These are phyloP conservation scores for Globisporangium paddicum DNA, from an alignment of 352 stramenopile genomes.

Conservation along the genomic window DNA sequence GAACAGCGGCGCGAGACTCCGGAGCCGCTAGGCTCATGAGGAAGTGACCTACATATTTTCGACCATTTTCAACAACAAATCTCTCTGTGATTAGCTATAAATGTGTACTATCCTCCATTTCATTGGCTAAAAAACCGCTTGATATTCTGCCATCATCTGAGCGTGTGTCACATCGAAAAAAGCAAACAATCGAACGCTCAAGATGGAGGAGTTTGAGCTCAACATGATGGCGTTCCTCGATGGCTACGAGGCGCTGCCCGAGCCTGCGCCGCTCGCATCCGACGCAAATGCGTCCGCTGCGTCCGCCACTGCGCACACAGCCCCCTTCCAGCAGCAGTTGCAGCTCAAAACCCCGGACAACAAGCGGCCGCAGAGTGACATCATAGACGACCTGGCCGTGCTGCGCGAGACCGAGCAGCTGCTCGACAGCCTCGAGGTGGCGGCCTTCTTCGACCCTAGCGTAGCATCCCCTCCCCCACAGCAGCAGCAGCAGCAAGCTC, in stretches of 20 bases:
- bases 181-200: no score
- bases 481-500: not conserved
- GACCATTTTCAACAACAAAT: no score
- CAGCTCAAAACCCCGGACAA: not conserved
- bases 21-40: no score
- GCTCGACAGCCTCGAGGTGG: constrained; percentile 7
- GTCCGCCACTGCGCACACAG: not conserved
- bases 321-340: not conserved
- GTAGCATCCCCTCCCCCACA: not conserved
- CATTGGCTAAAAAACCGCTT: no score
- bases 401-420: constrained; percentile 11
- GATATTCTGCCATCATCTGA: no score
- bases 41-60: no score
- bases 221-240: constrained; percentile 14
- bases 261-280: not conserved
- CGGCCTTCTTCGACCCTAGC: not conserved
- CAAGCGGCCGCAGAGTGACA: not conserved
- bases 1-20: not conserved
- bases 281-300: not conserved
- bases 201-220: constrained; percentile 15
- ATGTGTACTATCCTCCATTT: no score
- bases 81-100: no score
- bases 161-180: no score
- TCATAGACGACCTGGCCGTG: not conserved
- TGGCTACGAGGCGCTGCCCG: constrained; percentile 11